Conservation (phyloP, 371 early-diverging fungal genomes). For the Rhizopus delemar region DNA sequence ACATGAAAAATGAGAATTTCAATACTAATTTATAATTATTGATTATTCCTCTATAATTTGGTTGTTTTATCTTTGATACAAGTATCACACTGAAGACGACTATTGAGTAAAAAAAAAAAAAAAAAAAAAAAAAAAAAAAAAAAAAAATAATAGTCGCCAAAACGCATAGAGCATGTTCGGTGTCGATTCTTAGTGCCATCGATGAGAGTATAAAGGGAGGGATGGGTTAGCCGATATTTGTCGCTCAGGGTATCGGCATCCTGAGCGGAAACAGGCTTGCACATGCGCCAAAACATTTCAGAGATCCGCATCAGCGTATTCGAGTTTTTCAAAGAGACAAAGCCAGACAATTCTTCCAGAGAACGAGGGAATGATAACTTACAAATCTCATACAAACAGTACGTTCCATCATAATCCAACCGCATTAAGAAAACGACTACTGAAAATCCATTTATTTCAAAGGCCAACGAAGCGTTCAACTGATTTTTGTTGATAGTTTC, state of each 20-base stretch:
- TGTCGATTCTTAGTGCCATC: constrained; percentile 16
- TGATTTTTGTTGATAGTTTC: constrained; percentile 17
- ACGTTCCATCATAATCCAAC: constrained; percentile 12
- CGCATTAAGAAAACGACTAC: constrained; percentile 13
- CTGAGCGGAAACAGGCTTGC: constrained; percentile 17
- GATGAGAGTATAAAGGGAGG: constrained; percentile 13
- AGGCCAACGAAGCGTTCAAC: constrained; percentile 14
- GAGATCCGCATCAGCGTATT: constrained; percentile 15
- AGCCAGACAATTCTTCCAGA: constrained; percentile 13
- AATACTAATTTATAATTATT: no score
- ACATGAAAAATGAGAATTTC: no score
- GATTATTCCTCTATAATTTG: neutral
- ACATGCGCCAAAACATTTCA: constrained; percentile 21
- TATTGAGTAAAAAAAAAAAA: neutral
- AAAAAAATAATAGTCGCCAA: constrained; percentile 10
- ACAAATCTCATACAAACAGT: constrained; percentile 13
- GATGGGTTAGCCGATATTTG: constrained; percentile 18
- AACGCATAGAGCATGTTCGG: constrained; percentile 12
- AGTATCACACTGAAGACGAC: constrained; percentile 1
- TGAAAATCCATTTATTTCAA: constrained; percentile 14
- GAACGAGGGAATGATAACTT: constrained; percentile 18
- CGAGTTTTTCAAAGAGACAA: constrained; percentile 20
- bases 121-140: constrained; percentile 1
- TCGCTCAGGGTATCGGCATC: constrained; percentile 9
- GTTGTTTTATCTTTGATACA: constrained; percentile 4